Evolutionary conservation across 805 yeast genomes (phyloP), one percentile per base, ranked within the genome.

Genomic region (Metschnikowia cerradonensis): DNA sequence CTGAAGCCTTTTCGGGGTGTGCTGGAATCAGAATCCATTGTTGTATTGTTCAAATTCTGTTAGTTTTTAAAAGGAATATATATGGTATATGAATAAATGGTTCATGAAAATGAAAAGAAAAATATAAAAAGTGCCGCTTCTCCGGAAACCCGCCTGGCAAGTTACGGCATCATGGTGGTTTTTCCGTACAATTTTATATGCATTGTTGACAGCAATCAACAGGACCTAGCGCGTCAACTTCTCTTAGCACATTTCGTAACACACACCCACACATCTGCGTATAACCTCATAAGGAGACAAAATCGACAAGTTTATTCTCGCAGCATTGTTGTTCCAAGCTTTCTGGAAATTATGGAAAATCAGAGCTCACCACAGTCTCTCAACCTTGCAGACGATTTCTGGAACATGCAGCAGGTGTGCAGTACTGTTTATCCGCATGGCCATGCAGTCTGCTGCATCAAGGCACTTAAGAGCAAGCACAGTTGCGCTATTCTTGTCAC

Each of bases 121-220:
- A 23, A n/a, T n/a, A 4, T 23, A 10, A 5, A 15, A 23, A 3
- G 17, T 39, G 13, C n/a, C n/a, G 8, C 26, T 26, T 20, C 11
- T 20, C 7, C 22, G 26, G 15, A 20, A 20, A 37, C 11, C 40
- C 26, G 10, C 13, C 13, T n/a, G 6, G 31, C 31, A 22, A 23
- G 22, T 23, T n/a, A n/a, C 11, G 17, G 2, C 41, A 39, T 23
- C 34, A 40, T 8, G 33, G 34, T 34, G 34, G 45, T 34, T 42
- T 42, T 42, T 42, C 45, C 45, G 38, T 20, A 20, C 13, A 19
- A 13, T 37, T 22, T 42, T 42, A 32, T 33, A 42, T 42, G 45
- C 45, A 22, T 14, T 22, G 26, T n/a, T 41, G 38, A 20, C 45
- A 33, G 37, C 45, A 33, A 33, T 19, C 45, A 42, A 42, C 14